These are phyloP conservation scores for Xylaria sp. DNA, from an alignment of 2,329 filamentous ascomycete species.

Conservation along the genomic window DNA sequence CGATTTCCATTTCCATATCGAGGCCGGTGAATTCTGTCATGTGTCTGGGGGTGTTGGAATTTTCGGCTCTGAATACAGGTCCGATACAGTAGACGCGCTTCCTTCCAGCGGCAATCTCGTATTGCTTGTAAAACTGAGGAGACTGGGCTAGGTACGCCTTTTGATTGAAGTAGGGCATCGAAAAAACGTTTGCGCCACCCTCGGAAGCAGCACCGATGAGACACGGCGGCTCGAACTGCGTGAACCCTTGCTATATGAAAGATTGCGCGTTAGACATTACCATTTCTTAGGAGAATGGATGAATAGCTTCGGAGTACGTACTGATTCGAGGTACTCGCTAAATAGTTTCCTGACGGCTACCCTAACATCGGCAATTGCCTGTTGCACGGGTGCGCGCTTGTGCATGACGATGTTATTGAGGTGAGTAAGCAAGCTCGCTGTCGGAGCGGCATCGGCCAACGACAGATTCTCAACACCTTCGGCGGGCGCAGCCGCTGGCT, in stretches of 20 bases:
- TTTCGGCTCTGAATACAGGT: constrained; percentile 86
- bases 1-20: constrained; percentile 90
- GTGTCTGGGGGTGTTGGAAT: constrained; percentile 85
- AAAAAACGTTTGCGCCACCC: constrained; percentile 90
- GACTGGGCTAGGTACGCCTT: constrained; percentile 83
- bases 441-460: constrained; percentile 61
- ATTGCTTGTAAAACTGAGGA: constrained; percentile 89
- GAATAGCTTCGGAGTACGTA: not conserved
- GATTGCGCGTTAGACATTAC: not conserved
- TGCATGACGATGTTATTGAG: constrained; percentile 94
- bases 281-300: not conserved
- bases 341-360: constrained; percentile 76
- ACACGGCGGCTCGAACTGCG: constrained; percentile 88
- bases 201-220: constrained; percentile 91
- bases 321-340: constrained; percentile 75
- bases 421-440: constrained; percentile 84
- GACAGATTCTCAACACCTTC: constrained; percentile 56
- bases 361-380: constrained; percentile 73
- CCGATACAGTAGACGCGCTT: constrained; percentile 83
- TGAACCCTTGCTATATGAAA: constrained; percentile 61
- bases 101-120: constrained; percentile 82
- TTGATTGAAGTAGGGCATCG: constrained; percentile 88
- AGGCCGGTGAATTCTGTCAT: constrained; percentile 91
- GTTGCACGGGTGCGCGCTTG: constrained; percentile 89
- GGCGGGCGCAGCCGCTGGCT: constrained; percentile 45